Evolutionary conservation across 306 rosid genomes (phyloP), one percentile per base, ranked within the genome.

Genomic region (Clitoria ternatea): DNA sequence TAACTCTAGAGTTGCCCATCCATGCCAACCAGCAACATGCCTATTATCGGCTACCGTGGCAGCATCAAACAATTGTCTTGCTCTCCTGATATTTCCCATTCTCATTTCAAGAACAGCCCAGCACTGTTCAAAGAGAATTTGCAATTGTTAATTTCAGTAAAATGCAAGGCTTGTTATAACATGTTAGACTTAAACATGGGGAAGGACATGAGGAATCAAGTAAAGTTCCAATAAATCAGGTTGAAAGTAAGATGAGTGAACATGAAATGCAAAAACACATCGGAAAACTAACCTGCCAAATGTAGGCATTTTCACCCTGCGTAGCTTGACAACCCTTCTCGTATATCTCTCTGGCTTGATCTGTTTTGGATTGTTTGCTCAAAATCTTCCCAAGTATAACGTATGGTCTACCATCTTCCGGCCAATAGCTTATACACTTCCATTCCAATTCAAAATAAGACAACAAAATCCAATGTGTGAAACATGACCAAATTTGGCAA

Each of bases 21-120:
- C 98, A 79, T 94, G 98, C 98, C 98, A 94, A 50, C 97, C 97
- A n/a, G 98, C 98, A 64, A 89, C 85, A 57, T 94, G 98, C 42
- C 20, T 87, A 90, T 90, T 89, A 85, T 90, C 83, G 60, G 97
- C 98, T 70, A 94, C 96, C 13, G 96, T 90, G 37, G 98, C 90
- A 10, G 98, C 98, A 68, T 94, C 98, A 60, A 94, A 94, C 18
- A 94, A 66, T 19, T 87, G 89, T 77, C 92, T 85, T 55, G 98
- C 98, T 62, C 80, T 90, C 82, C 94, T 85, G 57, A 81, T 66
- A 73, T 94, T 94, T 33, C 98, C 98, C 84, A 83, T 43, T 78
- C 69, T 89, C 43, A 74, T 87, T 75, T 90, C 98, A 80, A 94
- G 79, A 83, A 90, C 96, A 61, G 97, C 98, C 98, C 98, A 94